These are phyloP conservation scores for Solanum boliviense DNA, from an alignment of 257 asterid genomes.

Conservation along the genomic window DNA sequence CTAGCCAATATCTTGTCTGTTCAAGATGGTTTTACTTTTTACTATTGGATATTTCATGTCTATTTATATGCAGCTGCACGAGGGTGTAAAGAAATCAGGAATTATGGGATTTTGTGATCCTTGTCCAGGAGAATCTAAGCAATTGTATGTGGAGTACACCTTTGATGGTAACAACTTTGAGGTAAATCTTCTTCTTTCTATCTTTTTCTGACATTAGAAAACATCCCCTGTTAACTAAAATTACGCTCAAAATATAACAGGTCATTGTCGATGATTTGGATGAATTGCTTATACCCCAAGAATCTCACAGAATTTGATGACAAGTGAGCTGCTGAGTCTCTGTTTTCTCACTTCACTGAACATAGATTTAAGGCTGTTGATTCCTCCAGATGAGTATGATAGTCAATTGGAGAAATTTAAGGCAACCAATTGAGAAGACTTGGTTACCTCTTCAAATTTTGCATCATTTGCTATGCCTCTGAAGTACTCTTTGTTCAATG, in stretches of 20 bases:
- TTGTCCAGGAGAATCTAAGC: constrained; percentile 83
- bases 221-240: background rate
- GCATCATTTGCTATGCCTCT: background rate
- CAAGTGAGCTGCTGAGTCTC: background rate
- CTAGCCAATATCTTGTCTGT: background rate
- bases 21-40: background rate
- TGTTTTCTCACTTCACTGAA: background rate
- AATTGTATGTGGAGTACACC: constrained; percentile 57
- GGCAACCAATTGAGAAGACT: background rate
- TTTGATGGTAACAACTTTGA: constrained; percentile 38
- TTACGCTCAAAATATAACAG: constrained; percentile 26
- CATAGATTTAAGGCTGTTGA: background rate
- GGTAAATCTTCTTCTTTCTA: constrained; percentile 28
- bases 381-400: background rate
- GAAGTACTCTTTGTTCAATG: background rate
- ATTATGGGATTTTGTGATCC: constrained; percentile 99
- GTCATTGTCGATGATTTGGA: constrained; percentile 64
- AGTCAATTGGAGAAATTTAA: background rate
- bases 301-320: constrained; percentile 36
- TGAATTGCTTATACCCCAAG: constrained; percentile 64
- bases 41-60: background rate
- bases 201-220: background rate
- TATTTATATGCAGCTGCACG: constrained; percentile 59
- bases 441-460: background rate
- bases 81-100: constrained; percentile 86